Conservation (phyloP, 2,329 filamentous ascomycete species). For the Fusarium sp. region DNA sequence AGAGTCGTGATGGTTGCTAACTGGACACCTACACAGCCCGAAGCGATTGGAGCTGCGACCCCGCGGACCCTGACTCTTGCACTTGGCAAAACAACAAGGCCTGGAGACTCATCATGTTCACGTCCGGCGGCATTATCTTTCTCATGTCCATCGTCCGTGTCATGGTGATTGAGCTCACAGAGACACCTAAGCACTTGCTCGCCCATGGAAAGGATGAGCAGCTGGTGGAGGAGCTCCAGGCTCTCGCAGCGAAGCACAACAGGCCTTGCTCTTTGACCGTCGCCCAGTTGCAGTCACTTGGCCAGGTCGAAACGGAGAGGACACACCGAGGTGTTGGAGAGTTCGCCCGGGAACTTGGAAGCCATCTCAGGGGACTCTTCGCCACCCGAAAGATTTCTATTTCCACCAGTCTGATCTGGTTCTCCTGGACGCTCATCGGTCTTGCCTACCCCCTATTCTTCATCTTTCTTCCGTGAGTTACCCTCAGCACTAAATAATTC, state of each 20-base stretch:
- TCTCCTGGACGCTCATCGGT: constrained; percentile 74
- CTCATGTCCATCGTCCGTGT: constrained; percentile 65
- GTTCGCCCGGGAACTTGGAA: constrained; percentile 50
- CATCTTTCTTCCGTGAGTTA: constrained; percentile 63
- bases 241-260: constrained; percentile 53
- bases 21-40: neutral
- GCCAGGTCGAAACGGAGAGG: neutral
- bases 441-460: constrained; percentile 77
- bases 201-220: constrained; percentile 63
- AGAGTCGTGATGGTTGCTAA: neutral
- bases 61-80: constrained; percentile 44
- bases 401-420: constrained; percentile 71
- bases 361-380: constrained; percentile 64
- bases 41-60: constrained; percentile 4
- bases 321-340: neutral
- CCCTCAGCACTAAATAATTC: neutral
- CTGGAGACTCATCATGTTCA: constrained; percentile 63
- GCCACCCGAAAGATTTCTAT: constrained; percentile 66
- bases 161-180: constrained; percentile 65
- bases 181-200: constrained; percentile 71
- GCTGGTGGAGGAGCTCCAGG: constrained; percentile 57
- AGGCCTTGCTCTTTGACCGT: constrained; percentile 54
- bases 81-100: constrained; percentile 59
- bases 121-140: constrained; percentile 59
- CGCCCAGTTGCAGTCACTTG: neutral